Evolutionary conservation across 176 grass and related monocot genomes (phyloP), one percentile per base, ranked within the genome.

Genomic region (Juncus effusus): DNA sequence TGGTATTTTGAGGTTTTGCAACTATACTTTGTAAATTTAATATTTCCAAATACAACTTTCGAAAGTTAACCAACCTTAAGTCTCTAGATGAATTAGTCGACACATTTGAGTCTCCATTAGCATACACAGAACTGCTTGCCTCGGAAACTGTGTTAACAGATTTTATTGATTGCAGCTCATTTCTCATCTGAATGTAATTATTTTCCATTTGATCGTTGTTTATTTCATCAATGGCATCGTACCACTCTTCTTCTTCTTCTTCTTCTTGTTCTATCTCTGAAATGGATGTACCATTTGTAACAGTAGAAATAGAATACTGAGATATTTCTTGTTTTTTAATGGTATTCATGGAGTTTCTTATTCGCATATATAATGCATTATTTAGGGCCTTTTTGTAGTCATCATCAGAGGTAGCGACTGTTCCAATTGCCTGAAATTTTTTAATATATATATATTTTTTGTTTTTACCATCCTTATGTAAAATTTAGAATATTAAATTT

Each of bases 361-460:
- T 82, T 67, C 64, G 76, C 38, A 47, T 73, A 82, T 93, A 99
- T 57, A 93, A 84, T 61, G 88, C 80, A 67, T 16, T 64, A 78
- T 56, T 80, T 78, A 99, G 74, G 72, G 88, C 94, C 60, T 80
- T 74, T 59, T 75, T 77, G 72, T 99, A 93, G 35, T 93, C 88
- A 52, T 84, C 75, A 55, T 99, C 88, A 74, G 54, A 81, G 64
- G 36, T 54, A 11, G 83, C 94, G 63, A 91, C 92, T 54, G 85
- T 82, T 65, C 83, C 78, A 52, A 99, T 71, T 51, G 94, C 85
- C 94, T 99, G 76, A 19, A 97, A 75, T 58, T 10, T 57, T 69
- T 49, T 58, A 59, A 13, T 28, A 28, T 28, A 73, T 38, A 45
- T 19, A 36, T 28, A 36, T 13, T 73, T 35, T 79, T 38, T 63